Percentiles rank a stretch among this genome's conserved stretches.
phyloP scores from a whole-genome alignment of 139 green algal species.

The Microglena sp. region DNA sequence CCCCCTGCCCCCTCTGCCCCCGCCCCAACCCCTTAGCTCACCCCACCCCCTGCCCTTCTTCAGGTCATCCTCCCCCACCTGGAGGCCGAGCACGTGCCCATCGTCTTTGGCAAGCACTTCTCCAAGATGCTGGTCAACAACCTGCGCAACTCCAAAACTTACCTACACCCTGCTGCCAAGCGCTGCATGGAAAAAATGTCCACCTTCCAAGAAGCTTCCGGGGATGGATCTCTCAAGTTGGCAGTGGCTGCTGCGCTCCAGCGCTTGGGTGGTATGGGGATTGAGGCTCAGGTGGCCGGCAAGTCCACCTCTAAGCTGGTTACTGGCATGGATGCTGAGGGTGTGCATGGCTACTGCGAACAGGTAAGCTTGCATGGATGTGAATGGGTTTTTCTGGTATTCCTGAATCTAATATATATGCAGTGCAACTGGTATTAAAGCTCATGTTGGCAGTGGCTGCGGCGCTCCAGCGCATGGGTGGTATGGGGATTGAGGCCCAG shows the following conservation, averaged over 20 bases:
- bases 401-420: too few species aligned
- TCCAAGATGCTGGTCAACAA: constrained; percentile 23
- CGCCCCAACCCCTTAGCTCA: too few species aligned
- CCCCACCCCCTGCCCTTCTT: neutral
- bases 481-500: too few species aligned
- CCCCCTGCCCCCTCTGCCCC: too few species aligned
- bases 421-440: too few species aligned
- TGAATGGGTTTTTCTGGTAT: too few species aligned
- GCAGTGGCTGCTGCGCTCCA: constrained; percentile 37
- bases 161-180: constrained; percentile 52
- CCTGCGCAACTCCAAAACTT: constrained; percentile 28
- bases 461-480: constrained; percentile 17
- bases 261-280: constrained; percentile 13
- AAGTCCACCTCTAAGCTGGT: too few species aligned
- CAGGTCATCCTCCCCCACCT: constrained; percentile 41
- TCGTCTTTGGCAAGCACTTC: constrained; percentile 12
- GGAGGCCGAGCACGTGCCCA: constrained; percentile 12
- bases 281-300: too few species aligned
- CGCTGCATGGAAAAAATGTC: constrained; percentile 42
- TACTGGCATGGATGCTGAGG: too few species aligned
- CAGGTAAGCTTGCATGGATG: too few species aligned
- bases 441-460: constrained; percentile 18
- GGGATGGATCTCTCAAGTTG: constrained; percentile 18
- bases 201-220: too few species aligned
- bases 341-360: too few species aligned